A percentile compares a stretch with the other conserved stretches of the same genome.
These are phyloP conservation scores for Penicillium cinerascens DNA, from an alignment of 495 filamentous ascomycete species.

Conservation along the genomic window DNA sequence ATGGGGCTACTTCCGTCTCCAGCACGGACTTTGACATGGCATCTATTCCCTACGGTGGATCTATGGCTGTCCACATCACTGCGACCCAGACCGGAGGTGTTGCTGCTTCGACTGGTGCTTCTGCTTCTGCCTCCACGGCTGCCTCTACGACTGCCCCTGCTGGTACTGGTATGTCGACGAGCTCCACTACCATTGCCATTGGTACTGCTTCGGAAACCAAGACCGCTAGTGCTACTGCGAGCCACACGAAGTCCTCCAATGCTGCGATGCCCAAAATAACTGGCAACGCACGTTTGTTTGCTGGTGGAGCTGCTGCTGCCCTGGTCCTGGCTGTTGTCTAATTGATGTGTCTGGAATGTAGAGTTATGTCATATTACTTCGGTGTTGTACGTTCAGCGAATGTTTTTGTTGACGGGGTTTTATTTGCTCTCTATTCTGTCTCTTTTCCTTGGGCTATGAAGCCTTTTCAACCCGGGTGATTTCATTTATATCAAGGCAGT, in stretches of 20 bases:
- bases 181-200: background rate
- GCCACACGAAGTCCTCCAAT: slow-evolving; percentile 4
- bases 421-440: too few species aligned
- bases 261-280: slow-evolving; percentile 16
- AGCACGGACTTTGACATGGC: background rate
- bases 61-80: slow-evolving; percentile 10
- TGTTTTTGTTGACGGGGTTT: too few species aligned
- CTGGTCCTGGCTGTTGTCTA: slow-evolving; percentile 3
- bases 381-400: background rate
- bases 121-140: slow-evolving; percentile 8
- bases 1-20: background rate
- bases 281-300: slow-evolving; percentile 14
- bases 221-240: slow-evolving; percentile 5
- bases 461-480: too few species aligned
- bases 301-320: slow-evolving; percentile 15
- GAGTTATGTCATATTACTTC: background rate
- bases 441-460: too few species aligned
- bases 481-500: too few species aligned
- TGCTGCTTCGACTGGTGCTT: slow-evolving; percentile 1
- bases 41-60: slow-evolving; percentile 2
- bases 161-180: background rate
- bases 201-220: background rate
- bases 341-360: background rate
- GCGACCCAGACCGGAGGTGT: slow-evolving; percentile 10
- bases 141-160: background rate